Conservation (phyloP, 1,139 yeast genomes). For the Diutina rugosa region DNA sequence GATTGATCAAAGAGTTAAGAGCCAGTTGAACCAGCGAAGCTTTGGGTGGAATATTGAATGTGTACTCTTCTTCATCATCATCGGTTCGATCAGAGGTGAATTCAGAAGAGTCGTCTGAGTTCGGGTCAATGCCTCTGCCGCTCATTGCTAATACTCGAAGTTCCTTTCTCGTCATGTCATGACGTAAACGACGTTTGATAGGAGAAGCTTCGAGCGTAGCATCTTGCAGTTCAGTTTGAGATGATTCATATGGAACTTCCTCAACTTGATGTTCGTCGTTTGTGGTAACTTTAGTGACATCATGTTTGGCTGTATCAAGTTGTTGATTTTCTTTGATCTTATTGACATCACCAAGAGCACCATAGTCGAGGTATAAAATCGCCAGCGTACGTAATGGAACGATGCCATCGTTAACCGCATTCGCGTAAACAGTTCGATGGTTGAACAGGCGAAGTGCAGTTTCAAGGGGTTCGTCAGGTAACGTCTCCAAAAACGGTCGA, state of each 20-base stretch:
- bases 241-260: not conserved
- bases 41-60: constrained; percentile 25
- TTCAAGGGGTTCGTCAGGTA: constrained; percentile 15
- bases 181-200: not conserved
- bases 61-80: not conserved
- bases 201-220: not conserved
- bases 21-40: constrained; percentile 35
- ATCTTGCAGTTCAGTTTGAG: not conserved
- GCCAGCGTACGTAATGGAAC: constrained; percentile 15
- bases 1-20: constrained; percentile 26
- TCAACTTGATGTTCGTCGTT: not conserved
- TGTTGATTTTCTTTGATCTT: not conserved
- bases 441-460: constrained; percentile 9
- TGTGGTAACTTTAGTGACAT: not conserved
- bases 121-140: not conserved
- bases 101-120: not conserved
- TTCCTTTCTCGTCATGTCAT: not conserved
- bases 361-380: constrained; percentile 14
- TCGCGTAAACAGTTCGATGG: constrained; percentile 14
- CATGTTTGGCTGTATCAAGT: not conserved
- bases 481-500: constrained; percentile 12
- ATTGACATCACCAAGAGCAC: constrained; percentile 9
- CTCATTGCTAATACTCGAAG: not conserved
- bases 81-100: not conserved
- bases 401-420: constrained; percentile 16